Conservation (phyloP, 2,329 filamentous ascomycete species). For the Aureobasidium sp. region DNA sequence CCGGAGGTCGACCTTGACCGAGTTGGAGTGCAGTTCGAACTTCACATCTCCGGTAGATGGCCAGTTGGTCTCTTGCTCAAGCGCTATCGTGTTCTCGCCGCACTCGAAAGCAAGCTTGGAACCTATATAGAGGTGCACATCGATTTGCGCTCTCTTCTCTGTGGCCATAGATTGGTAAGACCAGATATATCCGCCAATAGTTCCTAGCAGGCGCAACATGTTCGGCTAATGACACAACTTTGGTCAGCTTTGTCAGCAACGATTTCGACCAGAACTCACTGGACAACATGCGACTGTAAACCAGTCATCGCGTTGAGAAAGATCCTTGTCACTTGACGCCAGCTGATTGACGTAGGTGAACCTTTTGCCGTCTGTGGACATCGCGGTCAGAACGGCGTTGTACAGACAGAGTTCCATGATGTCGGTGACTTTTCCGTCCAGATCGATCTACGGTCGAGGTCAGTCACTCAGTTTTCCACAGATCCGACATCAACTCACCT, state of each 20-base stretch:
- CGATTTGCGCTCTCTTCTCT: slow-evolving; percentile 31
- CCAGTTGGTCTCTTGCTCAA: slow-evolving; percentile 48
- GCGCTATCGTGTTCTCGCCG: slow-evolving; percentile 27
- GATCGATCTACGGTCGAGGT: slow-evolving; percentile 32
- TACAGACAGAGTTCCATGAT: slow-evolving; percentile 55
- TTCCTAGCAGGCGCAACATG: slow-evolving; percentile 47
- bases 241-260: neutral
- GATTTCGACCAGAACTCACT: neutral
- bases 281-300: slow-evolving; percentile 54
- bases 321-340: slow-evolving; percentile 44
- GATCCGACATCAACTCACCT: slow-evolving; percentile 19
- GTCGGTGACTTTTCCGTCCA: slow-evolving; percentile 47
- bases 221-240: slow-evolving; percentile 28
- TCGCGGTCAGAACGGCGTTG: slow-evolving; percentile 52
- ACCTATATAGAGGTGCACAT: slow-evolving; percentile 50
- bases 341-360: slow-evolving; percentile 58
- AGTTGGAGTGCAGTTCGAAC: slow-evolving; percentile 35
- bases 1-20: slow-evolving; percentile 34
- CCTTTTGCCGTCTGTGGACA: slow-evolving; percentile 40
- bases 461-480: neutral
- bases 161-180: slow-evolving; percentile 28
- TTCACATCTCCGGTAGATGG: slow-evolving; percentile 48
- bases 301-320: slow-evolving; percentile 47
- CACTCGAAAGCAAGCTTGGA: slow-evolving; percentile 37
- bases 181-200: slow-evolving; percentile 51